Evolutionary conservation across 2,329 filamentous ascomycete species (phyloP), one percentile per base, ranked within the genome.

Genomic region (Leptographium radiaticola): DNA sequence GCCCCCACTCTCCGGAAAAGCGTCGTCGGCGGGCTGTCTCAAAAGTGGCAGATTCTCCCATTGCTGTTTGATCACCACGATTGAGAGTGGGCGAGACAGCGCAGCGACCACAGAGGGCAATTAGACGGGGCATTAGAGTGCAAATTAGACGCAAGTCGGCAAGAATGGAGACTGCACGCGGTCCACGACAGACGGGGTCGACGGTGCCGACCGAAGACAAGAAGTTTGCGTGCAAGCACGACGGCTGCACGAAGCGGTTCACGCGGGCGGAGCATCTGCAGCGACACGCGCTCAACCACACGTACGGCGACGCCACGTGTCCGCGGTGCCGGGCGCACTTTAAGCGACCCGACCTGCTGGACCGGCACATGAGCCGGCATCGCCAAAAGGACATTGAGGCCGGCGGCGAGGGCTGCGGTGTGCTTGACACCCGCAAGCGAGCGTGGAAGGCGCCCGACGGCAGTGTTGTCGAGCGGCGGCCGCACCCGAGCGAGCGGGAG

Each of bases 181-280:
- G 34, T 18, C 13, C 16, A 53, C 15, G 44, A 44, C 49, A 51
- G 25, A 8, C 36, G 6, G 36, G 33, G 9, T 12, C n/a, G n/a
- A 12, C 20, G 13, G 36, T 11, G 18, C 48, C 36, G 13, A 18
- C 18, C 2, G 39, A 38, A 18, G 53, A 55, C 33, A 57, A 57
- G 38, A 52, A 42, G 13, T 59, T 58, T 52, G 54, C 39, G n/a
- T 59, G 58, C 52, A 20, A 34, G 5, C 25, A 16, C 64, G 76
- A 80, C 47, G 83, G 80, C 38, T 91, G 87, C 66, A 83, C 83
- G 58, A 91, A 89, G 74, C 77, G 83, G 56, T 91, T 91, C 67
- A 89, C 86, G 52, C 75, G 87, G 56, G 85, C 86, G 10, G 87
- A 91, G 67, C 87, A 91, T 68, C 74, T 91, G 56, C 87, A 89